Base-by-base conservation (phyloP, 805 yeast genomes). In the Deakozyma indianensis region DNA sequence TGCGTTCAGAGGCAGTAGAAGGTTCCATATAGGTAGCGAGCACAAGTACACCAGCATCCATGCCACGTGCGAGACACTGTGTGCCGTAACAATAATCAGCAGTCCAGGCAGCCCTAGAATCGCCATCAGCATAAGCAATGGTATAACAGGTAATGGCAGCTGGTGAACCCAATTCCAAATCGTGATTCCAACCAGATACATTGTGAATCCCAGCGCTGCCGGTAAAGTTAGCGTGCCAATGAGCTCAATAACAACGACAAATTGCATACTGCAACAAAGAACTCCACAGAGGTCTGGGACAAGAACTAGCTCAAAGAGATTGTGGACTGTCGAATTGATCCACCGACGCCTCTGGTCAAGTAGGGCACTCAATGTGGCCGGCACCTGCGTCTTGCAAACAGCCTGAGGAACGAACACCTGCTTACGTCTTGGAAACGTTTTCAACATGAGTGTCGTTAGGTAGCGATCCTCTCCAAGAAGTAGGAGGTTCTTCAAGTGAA, bases 241-340 rank as follows among this genome's bases (percentile, higher is more conserved):
- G 56, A 88, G 70, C 60, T 88, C 96, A 56, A 87, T 78, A 43
- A 73, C 75, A 52, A 88, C 80, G 48, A 84, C 83, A 64, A 87
- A 88, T 63, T 87, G 95, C 96, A 88, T 88, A 1, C 95, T 86
- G 55, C 86, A 83, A 55, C 96, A 88, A 61, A 88, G 88, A 0
- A 94, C 85, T 53, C 96, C 96, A 71, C 96, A 88, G 51, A 88
- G 71, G 61, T 88, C 95, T 48, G 78, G 80, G 32, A 87, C 90
- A 51, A 85, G 63, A 1, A 80, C 83, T 56, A 88, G 74, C 60
- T 88, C 96, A 82, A 88, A 75, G 61, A 88, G 72, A 58, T 88
- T 88, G 62, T 88, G 96, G 23, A 88, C 92, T 0, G 96, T 88
- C 2, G 96, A 87, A 62, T 88, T 88, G 53, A 88, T 88, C 96